Base-by-base conservation (phyloP, 306 rosid genomes). In the Cucurbita maxima region DNA sequence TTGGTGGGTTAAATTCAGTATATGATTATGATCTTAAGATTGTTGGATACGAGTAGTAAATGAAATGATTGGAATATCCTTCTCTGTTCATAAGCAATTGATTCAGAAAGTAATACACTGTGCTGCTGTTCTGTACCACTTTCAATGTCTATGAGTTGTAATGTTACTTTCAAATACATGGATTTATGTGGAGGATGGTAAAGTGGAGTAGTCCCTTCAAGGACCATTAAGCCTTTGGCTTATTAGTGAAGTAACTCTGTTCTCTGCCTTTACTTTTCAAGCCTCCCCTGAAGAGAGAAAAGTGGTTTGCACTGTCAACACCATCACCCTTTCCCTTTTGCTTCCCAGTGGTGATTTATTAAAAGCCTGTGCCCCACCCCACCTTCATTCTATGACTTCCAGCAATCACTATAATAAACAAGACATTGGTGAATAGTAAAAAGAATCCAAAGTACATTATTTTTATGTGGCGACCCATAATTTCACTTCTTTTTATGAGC, bases 181-280 rank as follows among this genome's bases (percentile, higher is more conserved):
- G 34, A 73, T 37, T 73, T 73, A 55, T 53, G 64, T 18, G 53
- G 66, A 11, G 51, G 64, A 73, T 15, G 63, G 64, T 73, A 55
- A 73, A 73, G 76, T 73, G 47, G 76, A 73, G 76, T 55, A 40
- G 64, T 40, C 76, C 66, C 40, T 72, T 53, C 76, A 72, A 54
- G 61, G 76, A 55, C 76, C 76, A 54, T 57, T 53, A 53, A 52
- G 48, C 48, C 61, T 54, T 25, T 66, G 72, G 72, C 69, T 61
- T 61, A 66, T 66, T 66, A 66, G 72, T 66, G 58, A 72, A 53
- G 58, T 10, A 72, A 52, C 61, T 72, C 61, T 72, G 76, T 5
- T 72, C 76, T 53, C 25, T 34, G 62, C 36, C 30, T 41, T 72
- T 38, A 25, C 76, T 41, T 72, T 72, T 54, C 61, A 72, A 72